Conservation (phyloP, 78 protist species). For the Bigelowiella natans region DNA sequence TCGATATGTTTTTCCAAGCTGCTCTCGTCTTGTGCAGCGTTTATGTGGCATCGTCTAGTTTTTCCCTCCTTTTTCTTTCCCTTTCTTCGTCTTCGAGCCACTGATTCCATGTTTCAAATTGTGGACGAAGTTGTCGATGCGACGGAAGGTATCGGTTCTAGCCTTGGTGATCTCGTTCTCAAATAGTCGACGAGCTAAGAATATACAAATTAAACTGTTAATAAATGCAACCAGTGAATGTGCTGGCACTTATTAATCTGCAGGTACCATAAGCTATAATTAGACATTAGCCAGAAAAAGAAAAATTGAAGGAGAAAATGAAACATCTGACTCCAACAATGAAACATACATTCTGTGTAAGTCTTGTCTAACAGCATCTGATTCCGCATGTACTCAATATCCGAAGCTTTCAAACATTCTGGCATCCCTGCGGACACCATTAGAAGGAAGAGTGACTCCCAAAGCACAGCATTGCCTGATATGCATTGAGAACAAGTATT, state of each 20-base stretch:
- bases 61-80: too few relatives aligned
- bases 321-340: not conserved
- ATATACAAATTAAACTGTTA: not conserved
- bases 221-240: too few relatives aligned
- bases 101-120: not conserved
- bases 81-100: too few relatives aligned
- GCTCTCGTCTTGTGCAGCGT: too few relatives aligned
- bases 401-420: not conserved
- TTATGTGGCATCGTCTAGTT: too few relatives aligned
- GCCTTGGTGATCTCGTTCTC: not conserved
- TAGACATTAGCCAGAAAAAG: too few relatives aligned
- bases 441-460: not conserved
- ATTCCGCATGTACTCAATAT: not conserved
- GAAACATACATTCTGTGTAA: not conserved
- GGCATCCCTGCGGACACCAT: not conserved
- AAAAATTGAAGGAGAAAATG: not conserved
- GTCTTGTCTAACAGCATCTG: not conserved
- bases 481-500: too few relatives aligned
- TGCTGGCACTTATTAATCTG: too few relatives aligned
- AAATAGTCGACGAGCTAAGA: not conserved
- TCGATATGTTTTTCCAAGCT: too few relatives aligned
- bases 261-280: too few relatives aligned
- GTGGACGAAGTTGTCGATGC: slow-evolving; percentile 4
- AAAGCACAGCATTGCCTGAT: not conserved
- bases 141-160: not conserved